Evolutionary conservation across 2,329 filamentous ascomycete species (phyloP).

Genomic region (Cladosporium sp.): DNA sequence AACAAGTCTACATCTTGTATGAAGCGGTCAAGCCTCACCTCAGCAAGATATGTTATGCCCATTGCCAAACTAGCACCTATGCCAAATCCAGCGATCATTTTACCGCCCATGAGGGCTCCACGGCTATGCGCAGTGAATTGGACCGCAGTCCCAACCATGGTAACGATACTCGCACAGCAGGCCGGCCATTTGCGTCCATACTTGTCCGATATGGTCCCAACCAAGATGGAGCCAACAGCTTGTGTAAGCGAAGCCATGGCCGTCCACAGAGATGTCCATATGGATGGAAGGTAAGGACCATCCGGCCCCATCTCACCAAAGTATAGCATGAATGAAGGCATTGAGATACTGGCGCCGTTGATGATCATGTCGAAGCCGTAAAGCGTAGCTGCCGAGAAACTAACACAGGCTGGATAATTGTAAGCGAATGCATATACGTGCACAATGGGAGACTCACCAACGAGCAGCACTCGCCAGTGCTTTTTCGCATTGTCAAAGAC

Average conservation of each 20-base stretch:
- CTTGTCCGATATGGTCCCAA: not conserved
- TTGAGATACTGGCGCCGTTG: not conserved
- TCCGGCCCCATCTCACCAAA: not conserved
- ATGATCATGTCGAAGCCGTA: conserved; percentile 7
- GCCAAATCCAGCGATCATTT: not conserved
- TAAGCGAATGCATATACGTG: not conserved
- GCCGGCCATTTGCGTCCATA: not conserved
- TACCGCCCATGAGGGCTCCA: not conserved
- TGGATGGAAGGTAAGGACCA: not conserved
- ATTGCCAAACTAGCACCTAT: not conserved
- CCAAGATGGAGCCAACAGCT: not conserved
- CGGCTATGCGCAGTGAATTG: not conserved
- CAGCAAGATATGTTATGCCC: not conserved
- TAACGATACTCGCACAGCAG: not conserved
- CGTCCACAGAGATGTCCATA: not conserved
- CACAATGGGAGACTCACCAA: not conserved
- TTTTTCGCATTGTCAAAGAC: not conserved
- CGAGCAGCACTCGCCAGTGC: not conserved
- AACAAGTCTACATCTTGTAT: not conserved
- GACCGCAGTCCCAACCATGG: not conserved
- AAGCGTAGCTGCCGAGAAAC: not conserved
- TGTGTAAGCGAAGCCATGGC: not conserved
- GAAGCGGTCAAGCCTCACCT: not conserved
- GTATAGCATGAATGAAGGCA: not conserved
- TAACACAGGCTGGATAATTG: not conserved